Conservation (phyloP, 805 yeast species). For the Ogataea pini region DNA sequence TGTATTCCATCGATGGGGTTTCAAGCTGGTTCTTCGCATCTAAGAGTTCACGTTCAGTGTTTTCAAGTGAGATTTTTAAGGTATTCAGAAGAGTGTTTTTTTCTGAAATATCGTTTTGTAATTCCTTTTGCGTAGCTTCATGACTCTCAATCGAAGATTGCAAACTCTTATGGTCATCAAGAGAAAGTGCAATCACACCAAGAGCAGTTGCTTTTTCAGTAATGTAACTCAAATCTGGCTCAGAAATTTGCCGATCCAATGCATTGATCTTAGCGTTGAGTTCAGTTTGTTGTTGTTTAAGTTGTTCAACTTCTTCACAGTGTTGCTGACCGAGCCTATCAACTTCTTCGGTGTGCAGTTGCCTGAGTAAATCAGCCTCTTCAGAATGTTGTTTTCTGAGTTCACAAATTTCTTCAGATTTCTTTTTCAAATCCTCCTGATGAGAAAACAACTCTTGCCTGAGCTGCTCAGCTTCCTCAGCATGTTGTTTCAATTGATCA, state of each 20-base stretch:
- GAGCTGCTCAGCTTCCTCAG: no score
- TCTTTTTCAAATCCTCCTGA: no score
- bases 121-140: neutral
- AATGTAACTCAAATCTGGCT: slow-evolving; percentile 36
- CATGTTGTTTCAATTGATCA: no score
- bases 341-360: no score
- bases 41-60: neutral
- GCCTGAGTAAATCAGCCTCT: no score
- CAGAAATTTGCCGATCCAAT: slow-evolving; percentile 16
- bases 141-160: neutral
- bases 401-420: no score
- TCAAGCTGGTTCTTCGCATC: neutral
- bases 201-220: slow-evolving; percentile 30
- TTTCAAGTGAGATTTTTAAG: neutral
- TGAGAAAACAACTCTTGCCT: no score
- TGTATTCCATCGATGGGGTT: neutral
- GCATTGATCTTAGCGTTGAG: slow-evolving; percentile 10
- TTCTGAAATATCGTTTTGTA: neutral
- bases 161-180: neutral
- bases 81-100: neutral
- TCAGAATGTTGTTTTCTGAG: no score
- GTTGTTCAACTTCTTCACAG: neutral
- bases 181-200: slow-evolving; percentile 26
- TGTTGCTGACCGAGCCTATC: no score
- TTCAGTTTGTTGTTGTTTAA: neutral